phyloP scores from a whole-genome alignment of 768 basidiomycete genomes.

The Lactarius quietus region DNA sequence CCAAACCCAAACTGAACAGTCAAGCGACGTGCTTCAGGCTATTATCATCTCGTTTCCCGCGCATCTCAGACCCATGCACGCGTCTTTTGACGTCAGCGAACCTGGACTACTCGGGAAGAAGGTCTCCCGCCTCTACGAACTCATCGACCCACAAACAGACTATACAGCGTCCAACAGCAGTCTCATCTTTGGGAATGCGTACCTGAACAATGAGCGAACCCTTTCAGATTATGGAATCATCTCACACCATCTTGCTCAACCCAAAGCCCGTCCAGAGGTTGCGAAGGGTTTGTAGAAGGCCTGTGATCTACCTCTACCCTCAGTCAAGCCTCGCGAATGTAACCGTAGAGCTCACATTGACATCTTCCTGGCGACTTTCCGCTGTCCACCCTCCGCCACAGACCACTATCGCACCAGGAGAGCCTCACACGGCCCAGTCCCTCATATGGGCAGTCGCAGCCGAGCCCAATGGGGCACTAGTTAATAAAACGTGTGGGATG shows the following conservation, averaged over 20 bases:
- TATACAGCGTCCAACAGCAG: background rate
- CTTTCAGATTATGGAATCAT: background rate
- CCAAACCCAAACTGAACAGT: background rate
- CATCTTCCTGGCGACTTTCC: conserved; percentile 8
- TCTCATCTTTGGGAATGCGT: background rate
- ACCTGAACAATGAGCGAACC: background rate
- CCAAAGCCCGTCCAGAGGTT: background rate
- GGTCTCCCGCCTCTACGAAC: background rate
- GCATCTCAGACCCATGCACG: background rate
- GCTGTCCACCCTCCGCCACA: conserved; percentile 9
- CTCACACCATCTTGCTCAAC: background rate
- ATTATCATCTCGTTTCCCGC: background rate
- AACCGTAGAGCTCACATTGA: conserved; percentile 5
- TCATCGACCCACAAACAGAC: background rate
- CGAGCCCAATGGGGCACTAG: conserved; percentile 12
- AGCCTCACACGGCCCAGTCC: background rate
- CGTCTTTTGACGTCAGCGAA: background rate
- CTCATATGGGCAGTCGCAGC: conserved; percentile 13
- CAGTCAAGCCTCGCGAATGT: conserved; percentile 9
- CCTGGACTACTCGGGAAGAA: background rate
- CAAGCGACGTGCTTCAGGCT: background rate
- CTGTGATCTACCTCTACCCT: conserved; percentile 16
- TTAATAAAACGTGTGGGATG: conserved; percentile 1
- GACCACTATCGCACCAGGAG: background rate
- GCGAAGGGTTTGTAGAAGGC: background rate